Percentiles rank a stretch among this genome's conserved stretches.
Conservation (phyloP, 2,329 filamentous ascomycete species). For the Paraphaeosphaeria minitans region DNA sequence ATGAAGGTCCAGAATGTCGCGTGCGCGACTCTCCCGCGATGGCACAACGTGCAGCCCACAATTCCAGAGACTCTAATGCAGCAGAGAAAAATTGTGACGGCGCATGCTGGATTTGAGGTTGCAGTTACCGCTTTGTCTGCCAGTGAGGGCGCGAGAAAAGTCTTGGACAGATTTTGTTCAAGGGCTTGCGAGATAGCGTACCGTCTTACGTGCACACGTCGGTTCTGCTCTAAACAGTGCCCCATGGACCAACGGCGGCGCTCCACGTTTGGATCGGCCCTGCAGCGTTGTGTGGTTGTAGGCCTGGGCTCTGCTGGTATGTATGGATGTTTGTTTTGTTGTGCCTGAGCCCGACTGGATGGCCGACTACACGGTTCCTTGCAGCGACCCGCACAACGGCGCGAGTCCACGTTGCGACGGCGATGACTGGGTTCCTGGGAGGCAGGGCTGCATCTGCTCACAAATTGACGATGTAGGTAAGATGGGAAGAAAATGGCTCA, state of each 20-base stretch:
- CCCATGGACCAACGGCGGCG: conserved; percentile 3
- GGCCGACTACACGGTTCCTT: neutral
- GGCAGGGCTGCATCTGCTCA: conserved; percentile 8
- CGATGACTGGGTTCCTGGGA: conserved; percentile 1
- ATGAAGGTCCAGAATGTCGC: neutral
- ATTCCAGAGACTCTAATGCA: neutral
- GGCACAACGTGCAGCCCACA: neutral
- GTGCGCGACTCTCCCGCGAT: neutral
- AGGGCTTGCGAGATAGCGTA: neutral
- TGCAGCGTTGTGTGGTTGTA: neutral
- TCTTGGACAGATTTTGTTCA: neutral
- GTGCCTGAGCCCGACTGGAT: conserved; percentile 1
- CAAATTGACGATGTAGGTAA: neutral
- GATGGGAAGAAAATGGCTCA: conserved; percentile 14
- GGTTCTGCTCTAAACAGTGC: neutral
- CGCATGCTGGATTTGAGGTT: neutral
- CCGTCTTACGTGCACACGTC: neutral
- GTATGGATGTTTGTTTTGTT: neutral
- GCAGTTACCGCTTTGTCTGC: neutral
- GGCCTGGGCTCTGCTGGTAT: neutral
- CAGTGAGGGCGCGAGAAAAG: conserved; percentile 1
- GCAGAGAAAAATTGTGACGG: neutral
- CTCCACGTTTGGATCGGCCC: conserved; percentile 1
- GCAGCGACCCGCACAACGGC: conserved; percentile 2
- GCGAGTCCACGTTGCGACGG: conserved; percentile 4